Conservation (phyloP, 331 rosid genomes). For the Cydonia oblonga region DNA sequence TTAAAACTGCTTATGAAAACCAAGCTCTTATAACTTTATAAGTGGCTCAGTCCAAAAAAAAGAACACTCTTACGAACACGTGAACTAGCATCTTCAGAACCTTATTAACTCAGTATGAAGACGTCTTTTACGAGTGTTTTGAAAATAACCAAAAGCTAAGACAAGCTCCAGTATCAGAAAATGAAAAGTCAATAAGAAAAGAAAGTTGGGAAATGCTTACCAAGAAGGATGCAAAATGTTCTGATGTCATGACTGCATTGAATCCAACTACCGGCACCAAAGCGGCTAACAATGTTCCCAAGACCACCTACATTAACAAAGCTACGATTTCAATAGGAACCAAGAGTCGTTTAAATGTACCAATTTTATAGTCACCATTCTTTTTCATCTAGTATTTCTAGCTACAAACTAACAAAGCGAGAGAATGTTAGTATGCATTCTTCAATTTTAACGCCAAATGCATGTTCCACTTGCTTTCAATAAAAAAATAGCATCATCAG, state of each 20-base stretch:
- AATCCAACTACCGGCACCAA: constrained; percentile 97
- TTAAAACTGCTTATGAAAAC: not conserved
- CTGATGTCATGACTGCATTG: constrained; percentile 95
- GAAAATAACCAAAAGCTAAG: not conserved
- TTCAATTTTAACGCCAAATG: not conserved
- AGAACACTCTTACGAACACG: not conserved
- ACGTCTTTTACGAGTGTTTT: too few species aligned
- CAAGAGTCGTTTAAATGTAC: not conserved
- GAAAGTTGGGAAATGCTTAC: constrained; percentile 30
- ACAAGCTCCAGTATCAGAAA: not conserved
- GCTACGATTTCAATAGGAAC: constrained; percentile 5
- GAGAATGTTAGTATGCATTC: not conserved
- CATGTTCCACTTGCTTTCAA: not conserved
- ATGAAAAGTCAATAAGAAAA: not conserved
- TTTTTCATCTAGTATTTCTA: too few species aligned
- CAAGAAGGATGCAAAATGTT: constrained; percentile 94
- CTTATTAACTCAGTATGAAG: not conserved
- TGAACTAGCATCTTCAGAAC: not conserved
- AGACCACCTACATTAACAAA: constrained; percentile 53
- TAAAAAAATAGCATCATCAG: not conserved
- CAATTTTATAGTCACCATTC: not conserved
- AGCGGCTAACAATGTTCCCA: constrained; percentile 84
- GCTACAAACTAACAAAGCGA: not conserved
- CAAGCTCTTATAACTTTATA: not conserved
- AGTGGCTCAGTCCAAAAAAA: not conserved